Evolutionary conservation across 2,329 filamentous ascomycete species (phyloP).

Genomic region (Hymenoscyphus fructigenus): DNA sequence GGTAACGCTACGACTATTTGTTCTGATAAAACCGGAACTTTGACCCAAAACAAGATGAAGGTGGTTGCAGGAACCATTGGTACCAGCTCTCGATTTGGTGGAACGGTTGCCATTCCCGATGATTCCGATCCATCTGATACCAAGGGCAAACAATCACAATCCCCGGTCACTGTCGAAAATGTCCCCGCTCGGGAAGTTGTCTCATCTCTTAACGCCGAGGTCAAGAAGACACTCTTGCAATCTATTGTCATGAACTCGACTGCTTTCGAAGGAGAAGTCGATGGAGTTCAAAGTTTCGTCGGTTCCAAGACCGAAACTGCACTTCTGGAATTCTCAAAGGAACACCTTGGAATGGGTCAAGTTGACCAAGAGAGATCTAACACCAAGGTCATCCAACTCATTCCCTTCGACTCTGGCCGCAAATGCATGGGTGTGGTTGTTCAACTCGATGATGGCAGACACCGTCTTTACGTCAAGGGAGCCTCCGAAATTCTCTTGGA

Average conservation of each 20-base stretch:
- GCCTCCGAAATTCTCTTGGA: conserved; percentile 51
- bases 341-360: conserved; percentile 63
- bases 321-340: conserved; percentile 66
- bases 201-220: conserved; percentile 27
- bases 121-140: conserved; percentile 15
- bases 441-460: conserved; percentile 46
- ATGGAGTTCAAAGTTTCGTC: conserved; percentile 60
- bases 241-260: conserved; percentile 69
- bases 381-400: conserved; percentile 54
- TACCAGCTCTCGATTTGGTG: conserved; percentile 53
- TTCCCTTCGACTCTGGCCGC: conserved; percentile 43
- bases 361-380: conserved; percentile 62
- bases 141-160: conserved; percentile 30
- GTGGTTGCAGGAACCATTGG: conserved; percentile 72
- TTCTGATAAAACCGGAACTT: conserved; percentile 75
- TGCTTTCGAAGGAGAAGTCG: conserved; percentile 64
- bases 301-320: conserved; percentile 79
- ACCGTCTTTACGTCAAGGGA: conserved; percentile 52
- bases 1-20: conserved; percentile 74
- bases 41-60: conserved; percentile 75
- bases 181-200: conserved; percentile 35
- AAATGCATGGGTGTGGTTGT: conserved; percentile 70
- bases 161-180: conserved; percentile 25
- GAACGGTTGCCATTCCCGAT: conserved; percentile 33
- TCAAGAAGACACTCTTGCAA: conserved; percentile 51